phyloP scores from a whole-genome alignment of 129 eudicot species.

The Mikania micrantha region DNA sequence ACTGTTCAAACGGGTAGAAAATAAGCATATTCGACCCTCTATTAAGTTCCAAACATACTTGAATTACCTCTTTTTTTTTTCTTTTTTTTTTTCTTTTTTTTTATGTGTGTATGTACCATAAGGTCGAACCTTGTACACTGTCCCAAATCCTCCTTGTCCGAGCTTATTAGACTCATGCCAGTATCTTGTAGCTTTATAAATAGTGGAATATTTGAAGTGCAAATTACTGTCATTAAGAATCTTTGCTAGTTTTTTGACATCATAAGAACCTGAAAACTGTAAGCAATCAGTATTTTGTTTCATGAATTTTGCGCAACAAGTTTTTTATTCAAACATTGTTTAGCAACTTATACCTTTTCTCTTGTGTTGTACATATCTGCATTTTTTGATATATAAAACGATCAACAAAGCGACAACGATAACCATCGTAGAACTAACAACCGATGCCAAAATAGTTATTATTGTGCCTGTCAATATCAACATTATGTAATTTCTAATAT shows the following conservation, averaged over 20 bases:
- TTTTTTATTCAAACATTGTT: not conserved
- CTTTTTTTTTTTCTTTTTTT: no score
- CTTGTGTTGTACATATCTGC: constrained; percentile 38
- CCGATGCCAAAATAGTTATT: constrained; percentile 36
- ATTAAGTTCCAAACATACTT: not conserved
- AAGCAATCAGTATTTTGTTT: constrained; percentile 3
- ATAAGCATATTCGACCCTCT: not conserved
- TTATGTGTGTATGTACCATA: not conserved
- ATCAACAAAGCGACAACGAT: constrained; percentile 35
- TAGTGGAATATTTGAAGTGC: constrained; percentile 55
- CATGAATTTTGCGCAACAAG: not conserved
- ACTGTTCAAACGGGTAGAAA: no score
- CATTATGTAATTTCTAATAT: not conserved
- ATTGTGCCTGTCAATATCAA: constrained; percentile 31
- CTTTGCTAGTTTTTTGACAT: constrained; percentile 1
- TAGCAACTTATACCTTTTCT: not conserved
- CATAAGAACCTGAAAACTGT: constrained; percentile 6
- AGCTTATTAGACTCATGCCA: constrained; percentile 68
- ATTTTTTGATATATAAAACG: constrained; percentile 42
- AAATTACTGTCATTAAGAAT: constrained; percentile 9
- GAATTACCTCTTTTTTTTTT: no score
- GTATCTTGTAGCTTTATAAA: constrained; percentile 55
- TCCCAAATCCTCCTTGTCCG: constrained; percentile 74
- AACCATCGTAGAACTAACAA: constrained; percentile 49
- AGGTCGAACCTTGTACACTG: constrained; percentile 79